These are phyloP conservation scores for Rugonectria rugulosa DNA, from an alignment of 2,329 filamentous ascomycete genomes.

Conservation along the genomic window DNA sequence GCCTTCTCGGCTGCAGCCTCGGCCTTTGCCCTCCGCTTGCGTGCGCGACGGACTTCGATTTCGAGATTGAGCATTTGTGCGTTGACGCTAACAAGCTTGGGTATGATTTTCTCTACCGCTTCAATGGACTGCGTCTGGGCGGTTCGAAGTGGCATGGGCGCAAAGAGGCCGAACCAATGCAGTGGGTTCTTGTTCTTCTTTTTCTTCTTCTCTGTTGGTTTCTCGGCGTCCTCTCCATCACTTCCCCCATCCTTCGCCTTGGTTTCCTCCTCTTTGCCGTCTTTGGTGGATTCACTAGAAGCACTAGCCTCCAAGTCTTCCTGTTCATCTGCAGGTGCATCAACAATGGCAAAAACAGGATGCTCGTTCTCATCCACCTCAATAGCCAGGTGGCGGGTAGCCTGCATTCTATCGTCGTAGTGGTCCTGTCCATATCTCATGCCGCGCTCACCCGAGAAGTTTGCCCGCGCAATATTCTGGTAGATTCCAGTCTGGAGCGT, in stretches of 20 bases:
- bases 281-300: neutral
- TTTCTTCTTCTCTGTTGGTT: conserved; percentile 25
- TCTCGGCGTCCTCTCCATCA: conserved; percentile 16
- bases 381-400: conserved; percentile 53
- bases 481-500: conserved; percentile 63
- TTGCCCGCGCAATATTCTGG: conserved; percentile 73
- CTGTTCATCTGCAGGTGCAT: conserved; percentile 8
- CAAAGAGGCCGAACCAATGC: conserved; percentile 63
- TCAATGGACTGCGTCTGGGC: conserved; percentile 67
- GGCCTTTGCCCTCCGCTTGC: conserved; percentile 62
- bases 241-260: conserved; percentile 11
- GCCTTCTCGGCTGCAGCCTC: conserved; percentile 45
- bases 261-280: conserved; percentile 8
- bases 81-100: conserved; percentile 63
- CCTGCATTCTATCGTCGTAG: conserved; percentile 79
- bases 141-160: conserved; percentile 59
- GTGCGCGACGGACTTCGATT: conserved; percentile 70
- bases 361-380: conserved; percentile 18
- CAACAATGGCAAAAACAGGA: conserved; percentile 30
- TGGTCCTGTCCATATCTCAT: conserved; percentile 72
- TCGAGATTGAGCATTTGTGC: conserved; percentile 71
- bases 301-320: conserved; percentile 12
- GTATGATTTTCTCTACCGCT: conserved; percentile 65
- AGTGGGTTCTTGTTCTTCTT: conserved; percentile 53
- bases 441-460: conserved; percentile 72